Evolutionary conservation across 2,329 filamentous ascomycete species (phyloP).

Genomic region (Lecanicillium sp.): DNA sequence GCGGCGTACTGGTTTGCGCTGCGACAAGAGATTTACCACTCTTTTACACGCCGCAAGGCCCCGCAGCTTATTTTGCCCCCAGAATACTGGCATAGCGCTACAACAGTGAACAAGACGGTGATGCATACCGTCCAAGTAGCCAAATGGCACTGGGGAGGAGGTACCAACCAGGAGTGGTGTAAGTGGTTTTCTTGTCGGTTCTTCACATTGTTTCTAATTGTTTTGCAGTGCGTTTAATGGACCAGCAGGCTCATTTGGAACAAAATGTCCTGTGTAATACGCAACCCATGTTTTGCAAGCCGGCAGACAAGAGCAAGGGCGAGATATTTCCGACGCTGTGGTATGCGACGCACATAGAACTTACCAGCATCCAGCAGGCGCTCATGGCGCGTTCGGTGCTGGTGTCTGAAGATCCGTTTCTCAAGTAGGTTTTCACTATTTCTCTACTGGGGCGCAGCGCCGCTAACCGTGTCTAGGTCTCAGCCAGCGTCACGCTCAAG

Average conservation of each 20-base stretch:
- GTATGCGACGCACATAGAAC: constrained; percentile 30
- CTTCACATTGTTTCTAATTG: constrained; percentile 1
- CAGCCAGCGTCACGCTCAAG: constrained; percentile 19
- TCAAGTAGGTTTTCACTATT: constrained; percentile 19
- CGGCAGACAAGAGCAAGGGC: constrained; percentile 26
- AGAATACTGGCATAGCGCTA: constrained; percentile 25
- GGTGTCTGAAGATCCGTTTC: constrained; percentile 28
- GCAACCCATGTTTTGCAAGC: constrained; percentile 24
- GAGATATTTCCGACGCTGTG: constrained; percentile 32
- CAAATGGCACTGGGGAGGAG: constrained; percentile 32
- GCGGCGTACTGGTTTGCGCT: constrained; percentile 35
- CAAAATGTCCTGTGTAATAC: constrained; percentile 21
- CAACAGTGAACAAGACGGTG: constrained; percentile 30
- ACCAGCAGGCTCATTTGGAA: constrained; percentile 28
- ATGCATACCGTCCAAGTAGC: constrained; percentile 33
- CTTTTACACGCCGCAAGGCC: constrained; percentile 28
- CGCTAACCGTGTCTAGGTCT: constrained; percentile 10
- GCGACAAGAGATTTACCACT: constrained; percentile 32
- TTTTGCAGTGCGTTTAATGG: constrained; percentile 23
- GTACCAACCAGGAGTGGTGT: constrained; percentile 29
- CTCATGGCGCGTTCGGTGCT: constrained; percentile 32
- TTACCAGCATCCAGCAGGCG: constrained; percentile 31
- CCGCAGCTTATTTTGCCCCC: constrained; percentile 28
- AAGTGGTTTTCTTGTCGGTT: constrained; percentile 9
- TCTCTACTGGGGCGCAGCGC: background rate